Evolutionary conservation across 2,329 filamentous ascomycete genomes (phyloP).

Genomic region (Pezicula neosporulosa): DNA sequence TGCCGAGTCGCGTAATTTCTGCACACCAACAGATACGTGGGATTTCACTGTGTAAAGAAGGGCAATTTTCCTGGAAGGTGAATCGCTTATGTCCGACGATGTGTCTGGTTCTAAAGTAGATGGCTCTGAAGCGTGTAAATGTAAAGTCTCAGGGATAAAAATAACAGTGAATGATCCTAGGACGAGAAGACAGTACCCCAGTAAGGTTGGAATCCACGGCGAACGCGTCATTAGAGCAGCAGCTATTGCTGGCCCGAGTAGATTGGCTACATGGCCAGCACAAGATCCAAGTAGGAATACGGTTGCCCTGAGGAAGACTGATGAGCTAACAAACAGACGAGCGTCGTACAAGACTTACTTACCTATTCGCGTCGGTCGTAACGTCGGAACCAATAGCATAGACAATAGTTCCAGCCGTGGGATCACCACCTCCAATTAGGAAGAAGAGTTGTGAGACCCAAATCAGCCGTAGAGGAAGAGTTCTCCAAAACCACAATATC

Average conservation of each 20-base stretch:
- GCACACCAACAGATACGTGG: conserved; percentile 10
- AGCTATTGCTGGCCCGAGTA: conserved; percentile 34
- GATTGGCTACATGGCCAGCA: conserved; percentile 28
- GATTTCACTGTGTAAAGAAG: conserved; percentile 8
- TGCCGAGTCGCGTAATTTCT: conserved; percentile 13
- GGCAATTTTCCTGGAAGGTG: neutral
- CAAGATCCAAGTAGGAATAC: conserved; percentile 30
- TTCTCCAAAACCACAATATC: conserved; percentile 30
- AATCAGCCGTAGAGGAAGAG: conserved; percentile 29
- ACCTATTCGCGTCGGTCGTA: conserved; percentile 33
- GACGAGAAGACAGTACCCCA: conserved; percentile 12
- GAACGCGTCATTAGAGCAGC: conserved; percentile 31
- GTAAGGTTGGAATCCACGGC: conserved; percentile 20
- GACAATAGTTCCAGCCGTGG: conserved; percentile 28
- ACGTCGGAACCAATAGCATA: conserved; percentile 35
- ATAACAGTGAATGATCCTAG: conserved; percentile 17
- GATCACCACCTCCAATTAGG: conserved; percentile 33
- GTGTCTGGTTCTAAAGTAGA: conserved; percentile 2
- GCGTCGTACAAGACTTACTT: conserved; percentile 8
- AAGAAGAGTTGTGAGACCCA: conserved; percentile 30
- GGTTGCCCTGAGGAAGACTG: conserved; percentile 27
- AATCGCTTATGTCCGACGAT: neutral
- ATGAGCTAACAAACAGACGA: neutral
- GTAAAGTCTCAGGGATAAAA: conserved; percentile 29
- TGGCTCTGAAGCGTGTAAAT: conserved; percentile 11